phyloP scores from a whole-genome alignment of 768 basidiomycete genomes.

The Pholiota conissans region DNA sequence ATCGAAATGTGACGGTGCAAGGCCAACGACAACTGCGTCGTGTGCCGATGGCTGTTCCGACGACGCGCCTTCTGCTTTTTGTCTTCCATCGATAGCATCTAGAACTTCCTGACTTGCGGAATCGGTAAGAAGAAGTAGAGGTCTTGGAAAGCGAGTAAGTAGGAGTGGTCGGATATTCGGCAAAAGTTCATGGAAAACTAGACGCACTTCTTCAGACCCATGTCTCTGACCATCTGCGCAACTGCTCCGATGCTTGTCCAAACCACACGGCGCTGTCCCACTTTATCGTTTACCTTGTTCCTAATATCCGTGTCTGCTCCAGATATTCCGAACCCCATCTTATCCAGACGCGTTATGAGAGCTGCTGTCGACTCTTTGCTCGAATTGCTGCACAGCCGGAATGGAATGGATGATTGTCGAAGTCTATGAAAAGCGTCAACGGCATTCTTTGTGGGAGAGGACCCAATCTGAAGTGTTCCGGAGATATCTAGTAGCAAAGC shows the following conservation, averaged over 20 bases:
- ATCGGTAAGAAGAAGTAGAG: constrained; percentile 55
- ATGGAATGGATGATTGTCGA: constrained; percentile 33
- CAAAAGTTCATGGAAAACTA: neutral
- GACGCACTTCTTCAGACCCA: constrained; percentile 41
- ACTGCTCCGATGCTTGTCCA: constrained; percentile 69
- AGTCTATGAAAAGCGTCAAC: constrained; percentile 42
- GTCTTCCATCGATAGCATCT: neutral
- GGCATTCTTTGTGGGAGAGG: constrained; percentile 47
- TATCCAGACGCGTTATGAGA: constrained; percentile 40
- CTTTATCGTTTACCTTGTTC: neutral
- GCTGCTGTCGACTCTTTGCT: constrained; percentile 59
- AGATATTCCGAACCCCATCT: constrained; percentile 5
- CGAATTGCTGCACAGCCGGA: constrained; percentile 67
- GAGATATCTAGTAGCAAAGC: constrained; percentile 68
- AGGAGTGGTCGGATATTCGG: neutral
- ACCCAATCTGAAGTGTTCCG: constrained; percentile 62
- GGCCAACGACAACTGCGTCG: constrained; percentile 67
- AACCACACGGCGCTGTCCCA: constrained; percentile 19
- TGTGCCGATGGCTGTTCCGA: constrained; percentile 21
- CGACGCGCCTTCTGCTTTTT: neutral
- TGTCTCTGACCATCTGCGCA: constrained; percentile 39
- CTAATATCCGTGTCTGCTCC: neutral
- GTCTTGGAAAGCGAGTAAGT: constrained; percentile 31
- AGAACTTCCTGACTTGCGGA: constrained; percentile 46
- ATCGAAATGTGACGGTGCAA: constrained; percentile 50